Evolutionary conservation across 805 yeast genomes (phyloP).

Genomic region (Priceomyces fermenticarens): DNA sequence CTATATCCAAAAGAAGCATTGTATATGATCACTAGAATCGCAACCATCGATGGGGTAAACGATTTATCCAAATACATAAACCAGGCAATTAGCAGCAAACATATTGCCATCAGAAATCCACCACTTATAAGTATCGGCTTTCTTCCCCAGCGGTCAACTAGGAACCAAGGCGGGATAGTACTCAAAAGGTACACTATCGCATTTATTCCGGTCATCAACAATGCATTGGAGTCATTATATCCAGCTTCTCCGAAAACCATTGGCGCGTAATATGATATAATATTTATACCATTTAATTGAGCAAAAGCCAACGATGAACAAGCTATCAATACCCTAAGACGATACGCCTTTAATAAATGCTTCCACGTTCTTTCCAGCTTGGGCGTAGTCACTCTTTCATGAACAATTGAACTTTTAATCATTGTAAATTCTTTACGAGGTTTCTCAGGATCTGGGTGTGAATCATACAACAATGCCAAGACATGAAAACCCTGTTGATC

Average conservation of each 20-base stretch:
- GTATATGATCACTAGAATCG: constrained; percentile 38
- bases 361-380: constrained; percentile 40
- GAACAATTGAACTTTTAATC: constrained; percentile 44
- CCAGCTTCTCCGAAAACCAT: constrained; percentile 50
- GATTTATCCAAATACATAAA: constrained; percentile 29
- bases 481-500: constrained; percentile 52
- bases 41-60: constrained; percentile 38
- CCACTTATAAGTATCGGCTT: constrained; percentile 43
- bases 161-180: constrained; percentile 45
- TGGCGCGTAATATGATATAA: constrained; percentile 58
- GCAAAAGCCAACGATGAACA: constrained; percentile 45
- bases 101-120: constrained; percentile 36
- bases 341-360: constrained; percentile 38
- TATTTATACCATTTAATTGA: constrained; percentile 53
- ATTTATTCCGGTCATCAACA: constrained; percentile 44
- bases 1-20: constrained; percentile 44
- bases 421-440: constrained; percentile 43
- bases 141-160: constrained; percentile 45
- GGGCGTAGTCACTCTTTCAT: constrained; percentile 37
- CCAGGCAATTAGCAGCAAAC: constrained; percentile 31
- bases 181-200: constrained; percentile 36
- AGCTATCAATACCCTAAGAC: constrained; percentile 32
- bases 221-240: constrained; percentile 38
- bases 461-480: constrained; percentile 22
- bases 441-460: constrained; percentile 26